Percentiles rank a stretch among this genome's conserved stretches.
These are phyloP conservation scores for Apiospora koreana DNA, from an alignment of 2,329 filamentous ascomycete species.

Conservation along the genomic window DNA sequence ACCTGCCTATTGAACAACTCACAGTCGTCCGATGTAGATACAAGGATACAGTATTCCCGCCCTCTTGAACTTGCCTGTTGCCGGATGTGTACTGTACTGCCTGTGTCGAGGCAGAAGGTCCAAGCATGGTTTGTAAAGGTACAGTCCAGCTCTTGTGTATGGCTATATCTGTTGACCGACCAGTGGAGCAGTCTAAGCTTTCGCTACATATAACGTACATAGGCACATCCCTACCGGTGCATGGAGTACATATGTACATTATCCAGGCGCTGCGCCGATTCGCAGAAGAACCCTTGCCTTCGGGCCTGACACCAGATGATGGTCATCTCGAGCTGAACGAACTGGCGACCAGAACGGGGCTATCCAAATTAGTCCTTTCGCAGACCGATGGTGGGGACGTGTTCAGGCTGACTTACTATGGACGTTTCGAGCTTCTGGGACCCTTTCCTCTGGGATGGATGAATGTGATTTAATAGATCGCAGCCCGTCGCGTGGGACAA, in stretches of 20 bases:
- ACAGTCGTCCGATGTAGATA: neutral
- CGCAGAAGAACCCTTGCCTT: neutral
- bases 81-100: neutral
- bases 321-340: constrained; percentile 1
- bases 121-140: neutral
- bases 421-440: neutral
- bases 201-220: neutral
- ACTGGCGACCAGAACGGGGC: neutral
- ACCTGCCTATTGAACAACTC: neutral
- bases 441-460: neutral
- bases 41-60: neutral
- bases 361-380: neutral
- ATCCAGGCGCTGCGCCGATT: neutral
- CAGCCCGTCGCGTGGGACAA: neutral
- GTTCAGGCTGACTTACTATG: neutral
- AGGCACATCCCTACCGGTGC: neutral
- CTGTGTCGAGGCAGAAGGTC: neutral
- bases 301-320: neutral
- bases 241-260: constrained; percentile 5
- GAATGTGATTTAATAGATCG: neutral
- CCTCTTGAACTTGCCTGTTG: neutral
- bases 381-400: neutral
- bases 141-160: neutral
- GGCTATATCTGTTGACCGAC: neutral
- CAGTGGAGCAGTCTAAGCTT: neutral